Conservation (phyloP, 2,329 filamentous ascomycete genomes). For the Fusarium veterinarium region DNA sequence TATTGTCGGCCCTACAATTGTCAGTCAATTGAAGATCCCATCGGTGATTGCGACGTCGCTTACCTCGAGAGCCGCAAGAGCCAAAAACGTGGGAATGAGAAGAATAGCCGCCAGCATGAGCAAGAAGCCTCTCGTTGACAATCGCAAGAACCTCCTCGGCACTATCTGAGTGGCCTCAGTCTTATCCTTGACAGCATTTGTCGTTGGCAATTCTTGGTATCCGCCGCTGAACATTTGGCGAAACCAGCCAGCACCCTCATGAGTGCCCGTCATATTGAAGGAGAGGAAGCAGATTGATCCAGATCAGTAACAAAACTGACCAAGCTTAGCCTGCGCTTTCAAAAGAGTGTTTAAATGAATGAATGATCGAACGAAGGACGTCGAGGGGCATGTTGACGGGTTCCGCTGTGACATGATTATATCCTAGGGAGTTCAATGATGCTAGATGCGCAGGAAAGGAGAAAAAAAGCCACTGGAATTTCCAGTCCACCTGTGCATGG, state of each 20-base stretch:
- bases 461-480: constrained; percentile 23
- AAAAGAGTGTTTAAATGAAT: constrained; percentile 6
- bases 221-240: constrained; percentile 20
- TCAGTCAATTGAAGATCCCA: not conserved
- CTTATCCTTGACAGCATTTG: constrained; percentile 17
- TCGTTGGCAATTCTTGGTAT: constrained; percentile 24
- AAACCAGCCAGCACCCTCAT: constrained; percentile 9
- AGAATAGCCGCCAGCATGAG: constrained; percentile 8
- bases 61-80: constrained; percentile 24
- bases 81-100: constrained; percentile 11
- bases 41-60: not conserved
- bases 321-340: not conserved
- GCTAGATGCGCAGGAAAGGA: constrained; percentile 8
- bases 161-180: constrained; percentile 4
- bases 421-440: not conserved
- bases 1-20: constrained; percentile 12
- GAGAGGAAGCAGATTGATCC: constrained; percentile 7
- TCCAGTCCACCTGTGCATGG: not conserved
- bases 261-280: constrained; percentile 1
- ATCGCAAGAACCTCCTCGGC: constrained; percentile 8
- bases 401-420: constrained; percentile 1
- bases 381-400: not conserved
- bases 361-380: not conserved
- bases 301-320: constrained; percentile 3
- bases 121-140: constrained; percentile 1